phyloP scores from a whole-genome alignment of 352 stramenopile genomes.

The Phytophthora sp. region DNA sequence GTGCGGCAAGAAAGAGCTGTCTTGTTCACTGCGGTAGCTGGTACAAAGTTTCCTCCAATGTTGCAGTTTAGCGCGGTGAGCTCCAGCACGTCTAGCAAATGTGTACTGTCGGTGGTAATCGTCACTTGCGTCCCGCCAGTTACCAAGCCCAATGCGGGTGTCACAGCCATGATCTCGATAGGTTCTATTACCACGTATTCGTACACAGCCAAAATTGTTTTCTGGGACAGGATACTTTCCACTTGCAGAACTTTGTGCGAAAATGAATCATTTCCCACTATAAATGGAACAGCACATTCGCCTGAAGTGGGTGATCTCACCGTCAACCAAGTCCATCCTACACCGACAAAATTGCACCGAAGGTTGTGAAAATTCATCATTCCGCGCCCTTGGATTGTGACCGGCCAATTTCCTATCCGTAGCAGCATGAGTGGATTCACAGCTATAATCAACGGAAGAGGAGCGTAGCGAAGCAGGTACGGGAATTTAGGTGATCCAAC shows the following conservation, averaged over 20 bases:
- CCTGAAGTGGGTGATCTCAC: constrained; percentile 20
- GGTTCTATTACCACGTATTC: constrained; percentile 33
- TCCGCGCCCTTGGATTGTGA: constrained; percentile 29
- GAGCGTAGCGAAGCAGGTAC: constrained; percentile 43
- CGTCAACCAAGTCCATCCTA: constrained; percentile 21
- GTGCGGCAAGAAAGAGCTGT: constrained; percentile 36
- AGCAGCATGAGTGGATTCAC: constrained; percentile 18
- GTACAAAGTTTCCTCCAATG: constrained; percentile 34
- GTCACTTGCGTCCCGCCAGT: constrained; percentile 29
- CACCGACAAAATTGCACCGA: constrained; percentile 35
- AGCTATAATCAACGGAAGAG: constrained; percentile 35
- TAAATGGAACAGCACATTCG: constrained; percentile 25
- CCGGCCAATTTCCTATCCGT: constrained; percentile 12
- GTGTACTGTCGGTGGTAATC: constrained; percentile 33
- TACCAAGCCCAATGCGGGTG: constrained; percentile 19
- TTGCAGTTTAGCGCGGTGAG: constrained; percentile 35
- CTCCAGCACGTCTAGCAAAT: constrained; percentile 21
- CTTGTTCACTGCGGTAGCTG: constrained; percentile 23
- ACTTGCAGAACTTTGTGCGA: constrained; percentile 28
- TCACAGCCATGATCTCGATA: constrained; percentile 28
- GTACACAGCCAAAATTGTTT: constrained; percentile 25
- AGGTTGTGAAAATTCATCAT: constrained; percentile 35
- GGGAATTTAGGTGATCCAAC: not conserved
- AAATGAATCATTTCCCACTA: constrained; percentile 20
- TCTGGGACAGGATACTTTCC: constrained; percentile 26